Evolutionary conservation across 768 basidiomycete species (phyloP), one percentile per base, ranked within the genome.

Genomic region (Tulasnella sp.): DNA sequence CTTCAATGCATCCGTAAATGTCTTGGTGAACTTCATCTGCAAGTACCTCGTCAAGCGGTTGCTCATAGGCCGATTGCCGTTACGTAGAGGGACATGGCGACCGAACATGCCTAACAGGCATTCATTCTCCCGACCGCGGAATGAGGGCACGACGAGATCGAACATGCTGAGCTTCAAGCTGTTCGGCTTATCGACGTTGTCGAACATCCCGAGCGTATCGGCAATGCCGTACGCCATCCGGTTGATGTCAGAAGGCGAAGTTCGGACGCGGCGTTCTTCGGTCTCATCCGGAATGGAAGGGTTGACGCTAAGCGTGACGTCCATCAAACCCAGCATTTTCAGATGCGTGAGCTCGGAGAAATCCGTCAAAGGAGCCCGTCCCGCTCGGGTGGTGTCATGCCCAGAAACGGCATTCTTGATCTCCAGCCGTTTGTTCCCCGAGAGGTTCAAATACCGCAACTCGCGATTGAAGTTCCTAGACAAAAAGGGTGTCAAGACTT

Each of bases 81-180:
- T 78, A 21, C 71, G 71, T 5, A 73, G 72, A 3, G 79, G 80
- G 17, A 80, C 75, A 5, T 80, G 74, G 2, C 85, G 79, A 12
- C 94, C 93, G 68, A 98, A 98, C 83, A 99, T 90, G 19, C 91
- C 96, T 64, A 99, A 96, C 17, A 99, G 73, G 11, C 89, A 89
- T 67, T 93, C 87, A 65, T 82, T 81, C 43, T 80, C 76, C 57
- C 75, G 73, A 12, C 77, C 80, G 6, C 84, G 80, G 70, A 93
- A 96, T 63, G 86, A 80, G 35, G 83, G 82, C 45, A 92, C 81
- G 4, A 94, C 94, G 23, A 98, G 77, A 69, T 99, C 96, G 62
- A 96, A 77, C 81, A 94, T 90, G 43, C 79, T 83, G 40, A 97
- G 76, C 53, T 81, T 79, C 61, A 96, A 77, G 81, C 93, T 89